A percentile compares a stretch with the other conserved stretches of the same genome.
Evolutionary conservation across 805 yeast genomes (phyloP).

Genomic region (Metschnikowia koreensis): DNA sequence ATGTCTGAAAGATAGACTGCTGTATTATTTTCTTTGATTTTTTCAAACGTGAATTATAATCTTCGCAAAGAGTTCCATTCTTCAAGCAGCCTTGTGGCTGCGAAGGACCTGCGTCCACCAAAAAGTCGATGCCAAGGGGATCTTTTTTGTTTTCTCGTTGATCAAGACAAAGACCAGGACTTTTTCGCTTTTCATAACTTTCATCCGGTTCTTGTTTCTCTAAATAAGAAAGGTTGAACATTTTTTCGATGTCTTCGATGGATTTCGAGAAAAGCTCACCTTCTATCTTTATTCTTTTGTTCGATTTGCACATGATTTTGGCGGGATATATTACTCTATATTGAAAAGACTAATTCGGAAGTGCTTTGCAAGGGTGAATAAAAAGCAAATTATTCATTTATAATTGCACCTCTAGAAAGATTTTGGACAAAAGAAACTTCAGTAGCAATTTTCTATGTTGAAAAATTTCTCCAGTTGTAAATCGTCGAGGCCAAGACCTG

Average conservation of each 20-base stretch:
- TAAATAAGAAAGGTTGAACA: constrained; percentile 13
- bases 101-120: not conserved
- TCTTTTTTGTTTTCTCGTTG: not conserved
- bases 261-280: constrained; percentile 17
- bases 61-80: not conserved
- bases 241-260: constrained; percentile 17
- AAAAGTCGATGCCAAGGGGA: not conserved
- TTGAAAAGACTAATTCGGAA: too few species aligned
- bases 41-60: not conserved
- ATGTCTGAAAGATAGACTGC: not conserved
- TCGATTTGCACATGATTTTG: constrained; percentile 14
- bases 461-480: not conserved
- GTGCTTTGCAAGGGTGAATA: not conserved
- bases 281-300: constrained; percentile 16
- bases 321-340: not conserved
- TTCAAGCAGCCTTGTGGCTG: not conserved
- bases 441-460: not conserved
- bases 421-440: too few species aligned
- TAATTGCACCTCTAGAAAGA: too few species aligned
- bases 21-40: too few species aligned
- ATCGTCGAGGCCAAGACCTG: not conserved
- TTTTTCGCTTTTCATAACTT: not conserved
- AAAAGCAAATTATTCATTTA: too few species aligned
- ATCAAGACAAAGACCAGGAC: not conserved
- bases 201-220: constrained; percentile 2